Base-by-base conservation (phyloP, 345 rosid genomes). In the Luvunga scandens region DNA sequence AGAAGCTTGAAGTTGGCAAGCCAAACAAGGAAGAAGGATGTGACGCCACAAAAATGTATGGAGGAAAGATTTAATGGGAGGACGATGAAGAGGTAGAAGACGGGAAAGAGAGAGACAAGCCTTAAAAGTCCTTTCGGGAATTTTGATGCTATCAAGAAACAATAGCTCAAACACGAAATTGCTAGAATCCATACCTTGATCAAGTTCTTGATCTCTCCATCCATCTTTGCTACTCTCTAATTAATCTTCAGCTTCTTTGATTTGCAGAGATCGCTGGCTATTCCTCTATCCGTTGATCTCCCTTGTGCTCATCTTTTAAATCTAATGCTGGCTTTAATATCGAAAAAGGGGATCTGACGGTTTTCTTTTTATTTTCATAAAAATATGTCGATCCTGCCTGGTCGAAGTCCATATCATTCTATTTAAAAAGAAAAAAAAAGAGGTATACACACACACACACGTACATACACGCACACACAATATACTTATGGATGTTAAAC, bases 1-100 rank as follows among this genome's bases (percentile, higher is more conserved):
- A 92, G 85, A 83, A 94, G 95, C 50, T 87, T 90, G 87, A 82
- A 90, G 81, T 69, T 87, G 79, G 88, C 90, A 5, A 90, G 90
- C 98, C 97, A 92, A 2, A 80, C 28, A 4, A 94, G 86, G 74
- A 86, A 85, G 85, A 84, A 84, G 71, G 83, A 81, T 0, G 93
- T 78, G 33, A 76, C 14, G 42, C 77, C 82, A 28, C 79, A 27
- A 14, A 88, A 73, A 73, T 83, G 88, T 36, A 61, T 1, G 71
- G 86, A 45, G 67, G 88, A 71, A 83, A 92, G 84, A 38, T 60
- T 73, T 19, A 87, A 69, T 48, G 86, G 88, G 61, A 86, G 85
- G 74, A 65, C 33, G 71, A 79, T 25, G 81, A 88, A 83, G 83
- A 88, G 83, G 71, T 42, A 79, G 81, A 84, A 45, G 61, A 84